A percentile compares a stretch with the other conserved stretches of the same genome.
These are phyloP conservation scores for Chaetomiaceae sp. DNA, from an alignment of 2,329 filamentous ascomycete species.

Conservation along the genomic window DNA sequence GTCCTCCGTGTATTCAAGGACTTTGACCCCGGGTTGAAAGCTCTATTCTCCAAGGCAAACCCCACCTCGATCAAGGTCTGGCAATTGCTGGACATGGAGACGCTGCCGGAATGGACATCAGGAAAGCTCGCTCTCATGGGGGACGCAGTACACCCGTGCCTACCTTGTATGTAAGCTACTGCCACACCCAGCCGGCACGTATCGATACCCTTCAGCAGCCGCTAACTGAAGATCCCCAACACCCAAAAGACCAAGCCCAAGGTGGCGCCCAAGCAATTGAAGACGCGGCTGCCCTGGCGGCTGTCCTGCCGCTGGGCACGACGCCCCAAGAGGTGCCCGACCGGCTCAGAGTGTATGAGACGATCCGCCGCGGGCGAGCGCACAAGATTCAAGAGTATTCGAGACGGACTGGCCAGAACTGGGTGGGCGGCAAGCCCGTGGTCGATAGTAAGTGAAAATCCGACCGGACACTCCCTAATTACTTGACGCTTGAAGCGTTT, in stretches of 20 bases:
- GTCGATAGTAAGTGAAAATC: slow-evolving; percentile 38
- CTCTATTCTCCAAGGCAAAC: slow-evolving; percentile 42
- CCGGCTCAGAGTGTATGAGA: slow-evolving; percentile 55
- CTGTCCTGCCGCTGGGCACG: slow-evolving; percentile 49
- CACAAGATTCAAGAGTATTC: slow-evolving; percentile 35
- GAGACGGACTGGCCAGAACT: slow-evolving; percentile 47
- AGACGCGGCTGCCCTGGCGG: slow-evolving; percentile 56
- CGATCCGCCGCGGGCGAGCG: slow-evolving; percentile 50
- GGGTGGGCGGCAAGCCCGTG: slow-evolving; percentile 33
- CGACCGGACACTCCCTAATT: background rate
- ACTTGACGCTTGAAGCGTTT: background rate
- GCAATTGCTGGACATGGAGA: slow-evolving; percentile 59
- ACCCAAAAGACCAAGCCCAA: slow-evolving; percentile 47
- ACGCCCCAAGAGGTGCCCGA: slow-evolving; percentile 44
- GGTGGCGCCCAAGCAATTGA: slow-evolving; percentile 63
- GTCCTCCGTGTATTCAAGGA: slow-evolving; percentile 38
- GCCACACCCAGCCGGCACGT: slow-evolving; percentile 5
- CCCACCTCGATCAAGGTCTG: slow-evolving; percentile 49
- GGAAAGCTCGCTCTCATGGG: slow-evolving; percentile 55
- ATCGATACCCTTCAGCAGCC: background rate
- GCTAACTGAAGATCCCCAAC: background rate
- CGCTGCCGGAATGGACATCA: slow-evolving; percentile 51
- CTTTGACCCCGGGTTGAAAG: slow-evolving; percentile 40
- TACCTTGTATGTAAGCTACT: slow-evolving; percentile 56
- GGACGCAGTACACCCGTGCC: slow-evolving; percentile 65